These are phyloP conservation scores for Pseudozyma tsukubaensis DNA, from an alignment of 1,284 basidiomycete genomes.

Conservation along the genomic window DNA sequence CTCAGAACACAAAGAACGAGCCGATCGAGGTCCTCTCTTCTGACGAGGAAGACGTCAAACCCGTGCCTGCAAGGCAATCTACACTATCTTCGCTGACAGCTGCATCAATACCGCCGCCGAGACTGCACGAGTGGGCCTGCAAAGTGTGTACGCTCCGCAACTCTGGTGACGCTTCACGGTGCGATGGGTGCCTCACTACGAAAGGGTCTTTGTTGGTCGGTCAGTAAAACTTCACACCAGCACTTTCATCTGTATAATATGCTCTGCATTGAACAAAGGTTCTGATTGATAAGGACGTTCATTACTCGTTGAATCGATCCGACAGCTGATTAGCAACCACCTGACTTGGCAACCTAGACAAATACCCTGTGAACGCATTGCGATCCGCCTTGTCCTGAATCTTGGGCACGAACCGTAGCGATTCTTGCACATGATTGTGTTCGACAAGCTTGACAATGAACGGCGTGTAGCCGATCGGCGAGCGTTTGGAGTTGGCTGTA, in stretches of 20 bases:
- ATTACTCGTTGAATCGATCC: constrained; percentile 36
- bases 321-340: constrained; percentile 36
- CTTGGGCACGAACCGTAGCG: constrained; percentile 54
- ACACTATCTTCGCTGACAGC: not conserved
- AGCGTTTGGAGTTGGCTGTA: constrained; percentile 72
- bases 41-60: constrained; percentile 24
- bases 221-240: constrained; percentile 6
- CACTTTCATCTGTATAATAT: not conserved
- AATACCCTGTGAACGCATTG: constrained; percentile 33
- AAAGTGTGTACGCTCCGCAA: constrained; percentile 46
- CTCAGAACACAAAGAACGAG: constrained; percentile 9
- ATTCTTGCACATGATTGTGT: constrained; percentile 56
- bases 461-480: constrained; percentile 85
- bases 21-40: constrained; percentile 34
- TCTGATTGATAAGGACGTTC: not conserved
- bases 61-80: not conserved
- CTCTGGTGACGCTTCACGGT: constrained; percentile 6
- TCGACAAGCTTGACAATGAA: constrained; percentile 57
- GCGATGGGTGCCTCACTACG: constrained; percentile 37
- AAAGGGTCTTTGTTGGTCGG: constrained; percentile 25
- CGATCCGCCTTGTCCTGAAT: constrained; percentile 56
- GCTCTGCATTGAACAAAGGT: not conserved
- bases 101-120: not conserved
- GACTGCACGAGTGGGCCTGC: constrained; percentile 25
- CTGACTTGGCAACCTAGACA: constrained; percentile 31